Evolutionary conservation across 306 rosid species (phyloP), one percentile per base, ranked within the genome.

Genomic region (Ceratonia siliqua): DNA sequence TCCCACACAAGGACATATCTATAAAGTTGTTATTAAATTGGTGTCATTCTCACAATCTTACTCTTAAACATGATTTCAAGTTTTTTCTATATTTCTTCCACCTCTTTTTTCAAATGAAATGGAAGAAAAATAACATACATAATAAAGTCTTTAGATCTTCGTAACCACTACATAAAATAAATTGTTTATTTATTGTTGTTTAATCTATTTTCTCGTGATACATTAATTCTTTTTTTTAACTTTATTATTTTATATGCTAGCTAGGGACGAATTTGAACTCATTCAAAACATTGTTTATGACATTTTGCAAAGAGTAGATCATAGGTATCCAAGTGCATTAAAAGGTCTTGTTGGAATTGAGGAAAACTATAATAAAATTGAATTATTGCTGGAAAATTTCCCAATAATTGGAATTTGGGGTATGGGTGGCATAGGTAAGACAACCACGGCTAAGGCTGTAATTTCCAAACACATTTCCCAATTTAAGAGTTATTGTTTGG

Each of bases 371-470:
- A 5, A 4, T 2, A 0, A 18, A 0, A 14, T 81, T 27, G 68
- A 77, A 8, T 21, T 0, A 11, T 17, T 57, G 5, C 10, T 68
- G 18, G 0, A 21, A n/a, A 3, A 3, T 0, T 5, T 14, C 17
- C 9, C 5, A 27, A 5, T 62, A 21, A 43, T 82, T 41, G 77
- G 80, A 68, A 73, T 82, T 14, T 82, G 77, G 82, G 86, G 86
- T 5, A 55, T 76, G 71, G 58, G 77, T 14, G 82, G 85, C 8
- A 66, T 82, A 3, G 85, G 85, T 0, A 82, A 75, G 28, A 61
- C 82, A 25, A 81, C 85, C 2, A 41, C 62, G 7, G 75, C 81
- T 10, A 66, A n/a, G n/a, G 33, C 2, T 12, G 3, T 55, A 11
- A 76, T 54, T 55, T 24, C 18, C 45, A 55, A 55, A 25, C 14